Conservation (phyloP, 2,329 filamentous ascomycete species). For the Biscogniauxia mediterranea region DNA sequence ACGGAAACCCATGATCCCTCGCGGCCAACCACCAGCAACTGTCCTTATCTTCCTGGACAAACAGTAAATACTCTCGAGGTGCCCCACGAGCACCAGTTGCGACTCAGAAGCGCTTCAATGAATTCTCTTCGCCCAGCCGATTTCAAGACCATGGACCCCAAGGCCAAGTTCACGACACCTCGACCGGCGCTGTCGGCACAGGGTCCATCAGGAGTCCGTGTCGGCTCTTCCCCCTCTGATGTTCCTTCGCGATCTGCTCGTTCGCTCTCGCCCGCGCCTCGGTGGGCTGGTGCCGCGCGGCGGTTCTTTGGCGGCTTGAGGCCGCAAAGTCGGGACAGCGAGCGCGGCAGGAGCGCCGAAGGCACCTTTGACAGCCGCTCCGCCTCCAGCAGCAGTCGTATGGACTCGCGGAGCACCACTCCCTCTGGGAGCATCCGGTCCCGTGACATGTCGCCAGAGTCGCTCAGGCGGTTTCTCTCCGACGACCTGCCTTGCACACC, state of each 20-base stretch:
- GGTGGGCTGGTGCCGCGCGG: conserved; percentile 45
- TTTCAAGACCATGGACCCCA: conserved; percentile 74
- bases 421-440: conserved; percentile 44
- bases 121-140: conserved; percentile 57
- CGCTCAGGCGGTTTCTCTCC: conserved; percentile 49
- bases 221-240: conserved; percentile 34
- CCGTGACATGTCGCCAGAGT: conserved; percentile 56
- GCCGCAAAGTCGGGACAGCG: conserved; percentile 32
- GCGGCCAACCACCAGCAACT: conserved; percentile 72
- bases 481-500: conserved; percentile 41
- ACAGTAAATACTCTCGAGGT: conserved; percentile 81
- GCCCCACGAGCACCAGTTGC: conserved; percentile 63
- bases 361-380: conserved; percentile 20
- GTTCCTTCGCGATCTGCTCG: conserved; percentile 39
- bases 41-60: conserved; percentile 86
- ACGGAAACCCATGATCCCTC: conserved; percentile 73
- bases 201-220: conserved; percentile 36
- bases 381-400: conserved; percentile 19
- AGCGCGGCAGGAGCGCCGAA: conserved; percentile 34
- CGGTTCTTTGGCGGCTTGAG: conserved; percentile 50
- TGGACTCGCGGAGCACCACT: conserved; percentile 31
- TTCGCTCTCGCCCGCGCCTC: conserved; percentile 48
- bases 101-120: conserved; percentile 63
- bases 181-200: conserved; percentile 55
- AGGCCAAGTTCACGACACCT: conserved; percentile 72